Percentiles rank a stretch among this genome's conserved stretches.
Conservation (phyloP, 495 filamentous ascomycete species). For the Friedmanniomyces endolithicus region DNA sequence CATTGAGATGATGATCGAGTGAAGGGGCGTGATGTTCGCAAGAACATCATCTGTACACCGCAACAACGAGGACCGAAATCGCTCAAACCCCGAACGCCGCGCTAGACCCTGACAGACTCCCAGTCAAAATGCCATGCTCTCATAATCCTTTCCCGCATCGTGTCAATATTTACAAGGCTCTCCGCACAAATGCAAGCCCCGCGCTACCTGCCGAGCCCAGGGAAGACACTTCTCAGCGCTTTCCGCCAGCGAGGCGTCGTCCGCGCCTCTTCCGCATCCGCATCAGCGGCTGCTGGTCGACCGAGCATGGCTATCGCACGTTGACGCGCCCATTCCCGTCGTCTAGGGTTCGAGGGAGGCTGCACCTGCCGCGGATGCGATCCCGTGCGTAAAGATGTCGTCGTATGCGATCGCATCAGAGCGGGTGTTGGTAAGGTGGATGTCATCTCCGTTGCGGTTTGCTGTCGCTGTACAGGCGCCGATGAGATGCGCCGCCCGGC, state of each 20-base stretch:
- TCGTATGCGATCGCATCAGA: too few species aligned
- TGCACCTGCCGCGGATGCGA: neutral
- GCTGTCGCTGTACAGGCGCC: neutral
- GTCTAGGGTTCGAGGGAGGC: constrained; percentile 9
- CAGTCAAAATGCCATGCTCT: neutral
- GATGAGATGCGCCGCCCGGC: neutral
- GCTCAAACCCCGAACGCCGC: neutral
- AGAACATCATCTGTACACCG: too few species aligned
- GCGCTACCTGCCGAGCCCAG: neutral
- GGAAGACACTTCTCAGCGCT: constrained; percentile 14
- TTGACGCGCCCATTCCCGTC: constrained; percentile 29
- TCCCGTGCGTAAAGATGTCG: too few species aligned
- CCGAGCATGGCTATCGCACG: constrained; percentile 26
- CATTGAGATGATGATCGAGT: too few species aligned
- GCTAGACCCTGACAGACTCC: neutral
- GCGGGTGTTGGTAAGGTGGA: neutral
- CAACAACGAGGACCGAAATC: too few species aligned
- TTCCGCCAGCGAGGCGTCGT: constrained; percentile 17
- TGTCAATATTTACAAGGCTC: neutral
- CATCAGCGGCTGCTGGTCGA: neutral
- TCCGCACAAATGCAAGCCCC: neutral
- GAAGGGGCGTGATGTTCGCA: too few species aligned
- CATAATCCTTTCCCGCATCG: neutral
- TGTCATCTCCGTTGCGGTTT: neutral
- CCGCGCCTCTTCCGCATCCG: constrained; percentile 10